Evolutionary conservation across 2,329 filamentous ascomycete genomes (phyloP).

Genomic region (Cordyceps fumosorosea): DNA sequence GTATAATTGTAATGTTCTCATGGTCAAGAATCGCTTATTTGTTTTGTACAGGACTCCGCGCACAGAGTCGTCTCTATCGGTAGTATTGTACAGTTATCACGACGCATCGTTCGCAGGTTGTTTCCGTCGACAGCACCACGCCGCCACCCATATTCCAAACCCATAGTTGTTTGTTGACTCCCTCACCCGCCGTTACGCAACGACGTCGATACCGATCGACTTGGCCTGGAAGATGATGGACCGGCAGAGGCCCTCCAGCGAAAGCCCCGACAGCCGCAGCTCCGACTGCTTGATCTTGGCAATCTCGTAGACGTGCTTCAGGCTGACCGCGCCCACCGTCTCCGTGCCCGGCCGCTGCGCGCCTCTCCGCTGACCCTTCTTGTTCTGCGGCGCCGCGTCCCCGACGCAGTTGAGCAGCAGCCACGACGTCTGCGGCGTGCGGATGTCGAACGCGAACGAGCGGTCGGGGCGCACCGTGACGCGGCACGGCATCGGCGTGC

Average conservation of each 20-base stretch:
- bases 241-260: slow-evolving; percentile 64
- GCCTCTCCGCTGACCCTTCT: slow-evolving; percentile 73
- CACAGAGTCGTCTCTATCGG: slow-evolving; percentile 5
- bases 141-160: not conserved
- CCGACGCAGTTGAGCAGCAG: slow-evolving; percentile 73
- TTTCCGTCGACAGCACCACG: not conserved
- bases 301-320: slow-evolving; percentile 98
- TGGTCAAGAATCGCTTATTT: slow-evolving; percentile 6
- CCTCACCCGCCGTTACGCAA: slow-evolving; percentile 40
- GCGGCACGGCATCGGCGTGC: slow-evolving; percentile 83
- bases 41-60: slow-evolving; percentile 6
- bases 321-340: slow-evolving; percentile 72
- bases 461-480: slow-evolving; percentile 90
- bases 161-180: not conserved
- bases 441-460: slow-evolving; percentile 85
- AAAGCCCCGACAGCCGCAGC: slow-evolving; percentile 63
- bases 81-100: slow-evolving; percentile 4
- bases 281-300: slow-evolving; percentile 90
- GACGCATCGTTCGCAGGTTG: not conserved
- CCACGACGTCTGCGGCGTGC: slow-evolving; percentile 90
- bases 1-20: not conserved
- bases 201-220: slow-evolving; percentile 66
- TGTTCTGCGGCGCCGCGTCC: slow-evolving; percentile 56
- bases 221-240: slow-evolving; percentile 69
- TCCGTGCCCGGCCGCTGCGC: slow-evolving; percentile 70